Evolutionary conservation across 352 stramenopile genomes (phyloP).

Genomic region (Phytophthora agathidicida): DNA sequence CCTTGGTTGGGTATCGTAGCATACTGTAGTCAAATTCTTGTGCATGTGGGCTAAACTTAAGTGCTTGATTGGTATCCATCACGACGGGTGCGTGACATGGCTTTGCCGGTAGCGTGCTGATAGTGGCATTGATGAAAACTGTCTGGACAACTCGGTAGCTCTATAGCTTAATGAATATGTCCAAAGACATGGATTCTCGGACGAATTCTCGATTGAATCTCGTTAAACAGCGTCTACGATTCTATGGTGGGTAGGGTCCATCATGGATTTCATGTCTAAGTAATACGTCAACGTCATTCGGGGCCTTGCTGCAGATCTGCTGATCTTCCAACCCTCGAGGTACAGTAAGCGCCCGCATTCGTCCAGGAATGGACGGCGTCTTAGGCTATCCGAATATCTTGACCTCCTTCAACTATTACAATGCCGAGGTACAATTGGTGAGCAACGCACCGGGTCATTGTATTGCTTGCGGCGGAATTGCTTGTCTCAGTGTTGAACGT

Average conservation of each 20-base stretch:
- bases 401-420: slow-evolving; percentile 58
- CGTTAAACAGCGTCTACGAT: slow-evolving; percentile 65
- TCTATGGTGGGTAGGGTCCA: too few species aligned
- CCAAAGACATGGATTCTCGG: slow-evolving; percentile 88
- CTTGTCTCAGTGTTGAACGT: slow-evolving; percentile 51
- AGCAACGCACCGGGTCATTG: slow-evolving; percentile 64
- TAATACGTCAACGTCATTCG: slow-evolving; percentile 76
- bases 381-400: slow-evolving; percentile 73
- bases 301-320: slow-evolving; percentile 63
- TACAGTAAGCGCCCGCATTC: slow-evolving; percentile 66
- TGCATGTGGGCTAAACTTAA: not conserved
- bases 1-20: too few species aligned
- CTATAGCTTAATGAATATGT: slow-evolving; percentile 91
- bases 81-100: slow-evolving; percentile 66
- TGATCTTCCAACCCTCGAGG: slow-evolving; percentile 49
- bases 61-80: slow-evolving; percentile 63
- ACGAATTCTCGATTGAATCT: slow-evolving; percentile 67
- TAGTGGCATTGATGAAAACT: slow-evolving; percentile 86
- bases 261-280: slow-evolving; percentile 87
- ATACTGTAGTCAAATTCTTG: not conserved
- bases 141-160: slow-evolving; percentile 66
- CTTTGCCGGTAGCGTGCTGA: slow-evolving; percentile 56
- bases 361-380: slow-evolving; percentile 60
- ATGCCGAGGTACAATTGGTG: slow-evolving; percentile 58
- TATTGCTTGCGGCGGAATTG: slow-evolving; percentile 46